Percentiles rank a stretch among this genome's conserved stretches.
phyloP scores from a whole-genome alignment of 352 stramenopile species.

The Globisporangium camurandrum region DNA sequence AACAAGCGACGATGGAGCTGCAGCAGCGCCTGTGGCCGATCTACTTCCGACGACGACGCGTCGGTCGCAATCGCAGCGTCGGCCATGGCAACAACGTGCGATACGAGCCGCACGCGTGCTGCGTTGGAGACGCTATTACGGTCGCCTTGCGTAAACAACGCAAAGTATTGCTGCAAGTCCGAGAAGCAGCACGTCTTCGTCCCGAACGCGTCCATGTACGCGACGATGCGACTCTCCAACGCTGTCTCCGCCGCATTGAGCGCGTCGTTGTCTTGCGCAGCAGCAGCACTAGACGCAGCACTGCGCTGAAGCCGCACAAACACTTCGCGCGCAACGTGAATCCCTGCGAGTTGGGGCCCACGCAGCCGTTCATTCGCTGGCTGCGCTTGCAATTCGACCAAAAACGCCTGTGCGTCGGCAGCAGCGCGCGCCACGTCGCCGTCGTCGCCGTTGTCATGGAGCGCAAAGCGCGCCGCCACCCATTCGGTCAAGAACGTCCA shows the following conservation, averaged over 20 bases:
- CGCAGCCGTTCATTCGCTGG: conserved; percentile 49
- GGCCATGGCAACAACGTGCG: conserved; percentile 29
- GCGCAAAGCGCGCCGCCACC: conserved; percentile 40
- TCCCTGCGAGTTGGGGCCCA: conserved; percentile 54
- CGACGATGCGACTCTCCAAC: conserved; percentile 39
- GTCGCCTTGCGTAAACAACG: conserved; percentile 39
- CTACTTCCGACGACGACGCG: conserved; percentile 11
- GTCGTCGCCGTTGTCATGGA: too few species aligned
- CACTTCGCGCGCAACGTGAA: conserved; percentile 49
- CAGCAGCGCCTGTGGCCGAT: conserved; percentile 35
- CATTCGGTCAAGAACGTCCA: conserved; percentile 75
- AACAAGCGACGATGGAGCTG: conserved; percentile 51
- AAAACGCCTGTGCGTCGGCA: conserved; percentile 26
- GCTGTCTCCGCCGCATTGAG: conserved; percentile 28
- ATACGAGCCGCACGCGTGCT: conserved; percentile 28
- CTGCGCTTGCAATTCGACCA: conserved; percentile 34
- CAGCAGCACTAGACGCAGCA: not conserved
- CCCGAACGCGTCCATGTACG: conserved; percentile 63
- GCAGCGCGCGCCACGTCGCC: conserved; percentile 18
- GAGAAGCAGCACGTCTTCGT: conserved; percentile 83
- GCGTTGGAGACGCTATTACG: conserved; percentile 19
- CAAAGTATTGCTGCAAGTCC: conserved; percentile 76
- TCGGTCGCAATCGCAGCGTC: conserved; percentile 16
- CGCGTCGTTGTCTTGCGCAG: not conserved
- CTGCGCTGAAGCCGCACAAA: conserved; percentile 28